phyloP scores from a whole-genome alignment of 768 basidiomycete genomes.

The Pulveroboletus frians region DNA sequence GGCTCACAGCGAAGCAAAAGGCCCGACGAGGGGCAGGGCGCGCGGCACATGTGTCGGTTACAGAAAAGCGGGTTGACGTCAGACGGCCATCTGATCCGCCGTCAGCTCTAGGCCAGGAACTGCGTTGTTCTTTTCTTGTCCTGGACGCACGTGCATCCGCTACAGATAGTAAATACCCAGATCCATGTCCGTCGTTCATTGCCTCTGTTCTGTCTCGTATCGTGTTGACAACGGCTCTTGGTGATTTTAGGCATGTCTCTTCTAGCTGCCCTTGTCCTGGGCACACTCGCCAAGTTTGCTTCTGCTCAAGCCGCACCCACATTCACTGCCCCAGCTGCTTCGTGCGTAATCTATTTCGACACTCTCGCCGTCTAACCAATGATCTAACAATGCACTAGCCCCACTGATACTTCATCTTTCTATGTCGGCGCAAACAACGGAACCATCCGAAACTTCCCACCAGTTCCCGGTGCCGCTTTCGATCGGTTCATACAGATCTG shows the following conservation, averaged over 20 bases:
- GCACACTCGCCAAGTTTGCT: slow-evolving; percentile 11
- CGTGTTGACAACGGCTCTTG: not conserved
- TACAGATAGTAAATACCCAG: no score
- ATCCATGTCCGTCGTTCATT: no score
- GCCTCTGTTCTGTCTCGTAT: not conserved
- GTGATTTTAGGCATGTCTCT: slow-evolving; percentile 5
- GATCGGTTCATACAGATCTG: slow-evolving; percentile 52
- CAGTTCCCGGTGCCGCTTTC: slow-evolving; percentile 42
- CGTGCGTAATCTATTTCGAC: slow-evolving; percentile 13
- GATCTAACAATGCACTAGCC: slow-evolving; percentile 9
- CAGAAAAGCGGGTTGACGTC: no score
- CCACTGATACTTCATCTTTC: slow-evolving; percentile 30
- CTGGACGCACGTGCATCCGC: no score
- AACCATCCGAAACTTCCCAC: slow-evolving; percentile 36
- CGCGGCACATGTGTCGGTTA: no score
- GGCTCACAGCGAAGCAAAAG: no score
- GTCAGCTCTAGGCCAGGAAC: no score
- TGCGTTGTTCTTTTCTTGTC: no score
- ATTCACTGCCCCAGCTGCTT: slow-evolving; percentile 27
- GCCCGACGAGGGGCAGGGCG: no score
- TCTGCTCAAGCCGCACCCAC: slow-evolving; percentile 17
- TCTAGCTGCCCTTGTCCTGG: slow-evolving; percentile 6
- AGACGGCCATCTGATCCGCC: no score
- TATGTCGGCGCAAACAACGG: slow-evolving; percentile 40
- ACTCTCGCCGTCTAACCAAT: not conserved